Evolutionary conservation across 1,284 basidiomycete genomes (phyloP).

Genomic region (Meira nashicola): DNA sequence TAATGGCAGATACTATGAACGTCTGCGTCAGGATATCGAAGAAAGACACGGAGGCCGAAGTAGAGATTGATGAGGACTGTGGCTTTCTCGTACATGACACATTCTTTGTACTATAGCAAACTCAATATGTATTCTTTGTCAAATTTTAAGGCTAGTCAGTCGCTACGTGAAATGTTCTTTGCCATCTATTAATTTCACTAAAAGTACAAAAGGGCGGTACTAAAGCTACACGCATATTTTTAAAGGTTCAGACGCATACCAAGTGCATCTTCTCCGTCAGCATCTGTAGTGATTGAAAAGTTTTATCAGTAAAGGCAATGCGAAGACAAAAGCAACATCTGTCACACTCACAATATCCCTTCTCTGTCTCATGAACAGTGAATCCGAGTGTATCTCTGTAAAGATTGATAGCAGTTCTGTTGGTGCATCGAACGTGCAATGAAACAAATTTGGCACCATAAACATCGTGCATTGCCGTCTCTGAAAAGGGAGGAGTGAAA

Average conservation of each 20-base stretch:
- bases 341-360: slow-evolving; percentile 39
- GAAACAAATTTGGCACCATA: slow-evolving; percentile 49
- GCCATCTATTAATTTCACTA: too few relatives aligned
- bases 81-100: too few relatives aligned
- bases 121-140: too few relatives aligned
- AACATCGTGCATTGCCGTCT: slow-evolving; percentile 50
- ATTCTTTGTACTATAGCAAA: too few relatives aligned
- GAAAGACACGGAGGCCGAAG: not conserved
- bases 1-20: not conserved
- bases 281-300: slow-evolving; percentile 24
- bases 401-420: slow-evolving; percentile 50
- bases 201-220: too few relatives aligned
- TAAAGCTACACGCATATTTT: not conserved
- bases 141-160: too few relatives aligned
- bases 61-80: too few relatives aligned
- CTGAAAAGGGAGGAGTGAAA: slow-evolving; percentile 17
- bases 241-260: slow-evolving; percentile 47
- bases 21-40: not conserved
- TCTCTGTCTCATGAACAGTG: slow-evolving; percentile 44
- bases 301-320: too few relatives aligned
- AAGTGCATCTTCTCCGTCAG: slow-evolving; percentile 50
- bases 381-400: slow-evolving; percentile 51
- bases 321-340: not conserved
- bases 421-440: slow-evolving; percentile 49
- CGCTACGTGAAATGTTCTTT: too few relatives aligned